phyloP scores from a whole-genome alignment of 2,329 filamentous ascomycete genomes.

The Botryotinia calthae region DNA sequence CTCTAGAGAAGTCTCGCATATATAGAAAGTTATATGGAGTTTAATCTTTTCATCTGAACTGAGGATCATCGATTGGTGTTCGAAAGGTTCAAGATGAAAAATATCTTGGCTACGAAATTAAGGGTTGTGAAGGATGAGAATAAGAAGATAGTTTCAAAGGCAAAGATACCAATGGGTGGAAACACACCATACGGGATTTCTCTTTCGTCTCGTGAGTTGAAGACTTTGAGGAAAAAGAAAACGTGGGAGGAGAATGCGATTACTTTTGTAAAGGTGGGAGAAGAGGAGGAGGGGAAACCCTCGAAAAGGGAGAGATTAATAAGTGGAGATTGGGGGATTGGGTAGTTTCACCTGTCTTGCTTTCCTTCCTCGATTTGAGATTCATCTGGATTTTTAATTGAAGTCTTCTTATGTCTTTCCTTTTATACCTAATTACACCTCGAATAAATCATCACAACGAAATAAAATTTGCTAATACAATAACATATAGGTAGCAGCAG shows the following conservation, averaged over 20 bases:
- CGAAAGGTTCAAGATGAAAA: neutral
- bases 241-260: neutral
- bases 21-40: neutral
- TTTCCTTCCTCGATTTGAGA: rapidly evolving
- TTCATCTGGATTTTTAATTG: neutral
- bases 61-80: neutral
- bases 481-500: slow-evolving; percentile 30
- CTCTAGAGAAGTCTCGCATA: slow-evolving; percentile 8
- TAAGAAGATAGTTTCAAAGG: neutral
- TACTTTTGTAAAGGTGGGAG: rapidly evolving
- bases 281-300: neutral
- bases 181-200: neutral
- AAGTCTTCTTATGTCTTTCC: neutral
- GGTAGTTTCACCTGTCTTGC: neutral
- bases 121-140: neutral
- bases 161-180: neutral
- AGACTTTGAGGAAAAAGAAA: neutral
- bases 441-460: neutral
- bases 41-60: neutral
- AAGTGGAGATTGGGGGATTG: neutral
- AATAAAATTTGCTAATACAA: neutral
- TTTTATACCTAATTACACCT: neutral
- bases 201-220: neutral
- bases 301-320: too few species aligned
- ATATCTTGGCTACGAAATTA: neutral